Evolutionary conservation across 1,284 basidiomycete species (phyloP).

Genomic region (Cystobasidium sp.): DNA sequence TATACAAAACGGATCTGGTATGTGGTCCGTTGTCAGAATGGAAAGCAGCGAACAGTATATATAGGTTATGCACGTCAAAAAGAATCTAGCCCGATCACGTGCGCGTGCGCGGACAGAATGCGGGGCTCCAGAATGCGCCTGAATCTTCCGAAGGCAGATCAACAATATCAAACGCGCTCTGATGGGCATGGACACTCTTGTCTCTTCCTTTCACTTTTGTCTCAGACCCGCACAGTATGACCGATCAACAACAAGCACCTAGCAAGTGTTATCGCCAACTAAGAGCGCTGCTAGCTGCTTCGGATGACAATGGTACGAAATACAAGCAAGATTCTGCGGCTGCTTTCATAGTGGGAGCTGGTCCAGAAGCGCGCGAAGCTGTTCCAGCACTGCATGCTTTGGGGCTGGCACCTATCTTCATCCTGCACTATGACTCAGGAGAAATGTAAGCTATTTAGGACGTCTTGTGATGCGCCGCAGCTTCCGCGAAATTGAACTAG

Average conservation of each 20-base stretch:
- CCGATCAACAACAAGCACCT: not conserved
- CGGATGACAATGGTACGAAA: not conserved
- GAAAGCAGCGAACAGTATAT: too few species aligned
- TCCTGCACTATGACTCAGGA: conserved; percentile 21
- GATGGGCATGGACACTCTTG: not conserved
- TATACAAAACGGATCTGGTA: too few species aligned
- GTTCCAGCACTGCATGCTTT: conserved; percentile 15
- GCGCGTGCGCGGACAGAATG: too few species aligned
- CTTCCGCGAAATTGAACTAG: not conserved
- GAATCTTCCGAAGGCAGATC: too few species aligned
- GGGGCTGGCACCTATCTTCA: conserved; percentile 27
- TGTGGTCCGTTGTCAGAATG: too few species aligned
- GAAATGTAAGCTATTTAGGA: conserved; percentile 13
- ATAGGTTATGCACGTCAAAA: too few species aligned
- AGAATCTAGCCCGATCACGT: too few species aligned
- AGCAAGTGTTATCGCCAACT: conserved; percentile 5
- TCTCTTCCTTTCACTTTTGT: not conserved
- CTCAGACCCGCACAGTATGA: not conserved
- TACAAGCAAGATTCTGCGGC: conserved; percentile 26
- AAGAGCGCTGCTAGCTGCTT: not conserved
- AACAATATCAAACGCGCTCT: not conserved
- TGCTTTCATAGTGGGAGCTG: conserved; percentile 32
- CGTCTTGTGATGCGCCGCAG: too few species aligned
- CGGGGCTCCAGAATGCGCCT: too few species aligned
- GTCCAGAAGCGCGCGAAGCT: conserved; percentile 1